Evolutionary conservation across 371 early-diverging fungal genomes (phyloP).

Genomic region (Rhizopus sp.): DNA sequence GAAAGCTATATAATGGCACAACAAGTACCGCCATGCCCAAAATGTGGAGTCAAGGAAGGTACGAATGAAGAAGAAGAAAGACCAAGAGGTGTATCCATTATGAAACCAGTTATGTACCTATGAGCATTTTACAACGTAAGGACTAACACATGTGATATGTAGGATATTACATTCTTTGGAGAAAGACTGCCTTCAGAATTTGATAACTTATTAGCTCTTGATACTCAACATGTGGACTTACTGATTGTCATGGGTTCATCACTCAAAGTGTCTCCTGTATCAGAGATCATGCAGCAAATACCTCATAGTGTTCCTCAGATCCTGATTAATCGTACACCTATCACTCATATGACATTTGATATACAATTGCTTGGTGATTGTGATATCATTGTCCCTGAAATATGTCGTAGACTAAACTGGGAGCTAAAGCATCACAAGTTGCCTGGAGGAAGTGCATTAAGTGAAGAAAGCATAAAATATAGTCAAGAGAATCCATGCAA

Average conservation of each 20-base stretch:
- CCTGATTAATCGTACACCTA: constrained; percentile 88
- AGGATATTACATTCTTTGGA: constrained; percentile 94
- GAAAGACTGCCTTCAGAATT: constrained; percentile 85
- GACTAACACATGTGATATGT: background rate
- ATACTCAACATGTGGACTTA: constrained; percentile 78
- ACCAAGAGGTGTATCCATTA: constrained; percentile 37
- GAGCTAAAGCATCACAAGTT: constrained; percentile 57
- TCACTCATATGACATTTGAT: constrained; percentile 85
- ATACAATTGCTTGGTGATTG: constrained; percentile 87
- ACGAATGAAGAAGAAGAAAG: constrained; percentile 36
- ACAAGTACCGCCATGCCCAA: constrained; percentile 47
- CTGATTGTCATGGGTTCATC: constrained; percentile 94
- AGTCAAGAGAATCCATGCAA: constrained; percentile 33
- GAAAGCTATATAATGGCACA: constrained; percentile 76
- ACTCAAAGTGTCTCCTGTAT: constrained; percentile 95
- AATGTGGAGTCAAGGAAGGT: constrained; percentile 27
- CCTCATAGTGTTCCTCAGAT: constrained; percentile 88
- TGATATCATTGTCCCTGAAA: constrained; percentile 81
- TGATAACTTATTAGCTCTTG: constrained; percentile 67
- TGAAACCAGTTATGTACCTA: constrained; percentile 45
- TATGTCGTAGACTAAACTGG: constrained; percentile 80
- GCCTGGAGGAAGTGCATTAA: constrained; percentile 53
- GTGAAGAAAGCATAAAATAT: constrained; percentile 30
- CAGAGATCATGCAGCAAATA: constrained; percentile 82
- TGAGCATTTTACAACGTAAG: background rate